These are phyloP conservation scores for Neopestalotiopsis sp. DNA, from an alignment of 2,329 filamentous ascomycete species.

Conservation along the genomic window DNA sequence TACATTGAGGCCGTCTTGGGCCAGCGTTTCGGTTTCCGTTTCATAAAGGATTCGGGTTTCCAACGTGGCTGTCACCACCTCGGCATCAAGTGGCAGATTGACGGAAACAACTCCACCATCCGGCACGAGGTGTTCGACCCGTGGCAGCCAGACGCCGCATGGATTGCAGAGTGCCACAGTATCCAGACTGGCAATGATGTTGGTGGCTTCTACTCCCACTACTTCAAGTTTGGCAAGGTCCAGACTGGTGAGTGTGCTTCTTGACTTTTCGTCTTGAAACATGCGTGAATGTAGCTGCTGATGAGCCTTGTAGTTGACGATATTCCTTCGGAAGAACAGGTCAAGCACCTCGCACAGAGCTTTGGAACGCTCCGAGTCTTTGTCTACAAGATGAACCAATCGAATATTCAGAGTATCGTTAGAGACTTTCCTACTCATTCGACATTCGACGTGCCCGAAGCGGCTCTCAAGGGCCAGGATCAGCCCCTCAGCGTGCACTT, in stretches of 20 bases:
- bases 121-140: background rate
- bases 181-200: background rate
- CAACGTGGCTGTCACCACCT: conserved; percentile 4
- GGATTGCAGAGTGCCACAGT: background rate
- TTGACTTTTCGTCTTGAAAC: too few species aligned
- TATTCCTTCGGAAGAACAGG: background rate
- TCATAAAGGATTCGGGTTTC: background rate
- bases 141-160: background rate
- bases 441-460: background rate
- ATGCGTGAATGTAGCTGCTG: background rate
- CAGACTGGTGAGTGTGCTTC: background rate
- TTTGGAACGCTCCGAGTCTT: background rate
- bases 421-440: too few species aligned
- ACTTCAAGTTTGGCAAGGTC: background rate
- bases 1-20: background rate
- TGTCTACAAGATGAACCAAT: background rate
- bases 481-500: background rate
- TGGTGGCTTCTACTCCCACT: background rate
- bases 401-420: background rate
- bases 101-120: background rate
- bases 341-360: background rate
- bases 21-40: background rate
- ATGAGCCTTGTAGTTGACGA: too few species aligned
- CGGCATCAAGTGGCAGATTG: background rate
- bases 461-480: background rate